These are phyloP conservation scores for Bullera alba DNA, from an alignment of 768 basidiomycete genomes.

Conservation along the genomic window DNA sequence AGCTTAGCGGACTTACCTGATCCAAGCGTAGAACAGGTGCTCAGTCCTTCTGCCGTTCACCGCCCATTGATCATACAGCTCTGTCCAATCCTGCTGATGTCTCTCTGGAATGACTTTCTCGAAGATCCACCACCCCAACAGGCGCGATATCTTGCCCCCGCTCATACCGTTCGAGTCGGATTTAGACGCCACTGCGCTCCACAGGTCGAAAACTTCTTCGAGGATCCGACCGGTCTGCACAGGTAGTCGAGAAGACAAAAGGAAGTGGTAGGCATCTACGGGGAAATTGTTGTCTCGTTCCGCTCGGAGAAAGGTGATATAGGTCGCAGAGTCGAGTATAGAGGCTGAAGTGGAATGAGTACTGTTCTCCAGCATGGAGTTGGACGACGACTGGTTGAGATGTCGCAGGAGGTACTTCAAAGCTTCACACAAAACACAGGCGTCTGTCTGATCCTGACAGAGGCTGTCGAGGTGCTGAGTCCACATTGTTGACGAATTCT, in stretches of 20 bases:
- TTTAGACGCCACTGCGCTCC: constrained; percentile 14
- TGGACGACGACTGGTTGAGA: not conserved
- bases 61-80: constrained; percentile 26
- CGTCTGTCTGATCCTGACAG: too few relatives aligned
- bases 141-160: constrained; percentile 9
- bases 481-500: too few relatives aligned
- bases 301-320: constrained; percentile 19
- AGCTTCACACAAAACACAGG: constrained; percentile 11
- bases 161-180: constrained; percentile 17
- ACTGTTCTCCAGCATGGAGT: not conserved
- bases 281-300: constrained; percentile 25
- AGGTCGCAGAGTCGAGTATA: constrained; percentile 7
- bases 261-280: constrained; percentile 9
- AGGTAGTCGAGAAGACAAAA: constrained; percentile 8
- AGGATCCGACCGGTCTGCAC: constrained; percentile 1
- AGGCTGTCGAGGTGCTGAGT: too few relatives aligned
- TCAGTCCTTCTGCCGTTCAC: constrained; percentile 14
- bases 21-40: constrained; percentile 34
- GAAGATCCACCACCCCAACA: constrained; percentile 29
- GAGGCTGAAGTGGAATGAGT: too few relatives aligned
- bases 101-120: not conserved
- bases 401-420: constrained; percentile 22
- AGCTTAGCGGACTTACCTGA: constrained; percentile 20
- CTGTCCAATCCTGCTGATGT: constrained; percentile 10
- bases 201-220: constrained; percentile 25